Evolutionary conservation across 106 monocot species (phyloP), one percentile per base, ranked within the genome.

Genomic region (Acanthochlamys bracteata): DNA sequence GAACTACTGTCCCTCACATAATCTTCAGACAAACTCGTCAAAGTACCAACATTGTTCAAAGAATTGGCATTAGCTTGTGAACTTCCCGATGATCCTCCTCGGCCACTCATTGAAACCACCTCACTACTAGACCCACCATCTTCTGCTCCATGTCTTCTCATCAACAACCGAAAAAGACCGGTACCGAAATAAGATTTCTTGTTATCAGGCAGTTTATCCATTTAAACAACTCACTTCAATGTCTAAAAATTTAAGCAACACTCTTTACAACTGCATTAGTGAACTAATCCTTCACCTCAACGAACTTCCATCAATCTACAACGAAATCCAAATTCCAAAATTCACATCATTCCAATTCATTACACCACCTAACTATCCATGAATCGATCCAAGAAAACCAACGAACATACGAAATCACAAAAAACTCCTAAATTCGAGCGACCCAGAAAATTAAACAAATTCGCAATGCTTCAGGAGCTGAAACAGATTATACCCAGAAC

Each of bases 1-100:
- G 74, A 67, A 10, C 67, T 61, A 20, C 52, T 43, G 26, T 83
- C 66, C 23, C 71, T 69, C 9, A 75, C 33, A 64, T 68, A 78
- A 49, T 78, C 74, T 0, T 42, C 64, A 4, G 69, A 49, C 12
- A 17, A 68, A 42, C 70, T 57, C 22, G 39, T 45, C 6, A 45
- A 64, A n/a, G 10, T 40, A 41, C 53, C 57, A 57, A 15, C 73
- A 19, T 53, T 45, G 27, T 24, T 41, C 4, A 25, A 46, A 33
- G 62, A 47, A 57, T 22, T 62, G 25, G 57, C 55, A 70, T 33
- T 43, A 49, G 10, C 46, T 23, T 53, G 56, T 21, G 55, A 66
- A 17, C 17, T 49, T 10, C 49, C 49, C 9, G 49, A 49, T 10
- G 10, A 63, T 57, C 45, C 26, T 75, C 23, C 63, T 65, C 19